phyloP scores from a whole-genome alignment of 805 yeast genomes.

The Blastobotrys attinorum region DNA sequence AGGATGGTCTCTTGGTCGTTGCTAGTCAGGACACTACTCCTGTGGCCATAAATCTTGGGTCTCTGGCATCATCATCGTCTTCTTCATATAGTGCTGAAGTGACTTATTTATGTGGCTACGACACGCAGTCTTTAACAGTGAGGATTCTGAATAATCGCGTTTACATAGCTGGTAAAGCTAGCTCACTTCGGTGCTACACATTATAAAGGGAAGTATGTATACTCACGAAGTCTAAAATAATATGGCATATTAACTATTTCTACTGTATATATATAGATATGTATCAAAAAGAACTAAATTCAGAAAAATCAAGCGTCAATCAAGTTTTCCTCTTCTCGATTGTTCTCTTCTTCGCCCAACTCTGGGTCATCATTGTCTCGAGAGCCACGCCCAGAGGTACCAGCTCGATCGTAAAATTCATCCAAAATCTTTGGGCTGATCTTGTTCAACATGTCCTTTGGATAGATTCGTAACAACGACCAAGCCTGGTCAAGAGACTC shows the following conservation, averaged over 20 bases:
- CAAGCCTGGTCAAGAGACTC: conserved; percentile 98
- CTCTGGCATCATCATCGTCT: too few species aligned
- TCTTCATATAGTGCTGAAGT: too few species aligned
- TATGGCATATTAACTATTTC: background rate
- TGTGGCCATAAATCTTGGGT: too few species aligned
- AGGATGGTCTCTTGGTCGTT: too few species aligned
- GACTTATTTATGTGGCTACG: background rate
- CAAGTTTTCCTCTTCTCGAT: conserved; percentile 27
- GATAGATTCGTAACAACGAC: conserved; percentile 96
- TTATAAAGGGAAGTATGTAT: too few species aligned
- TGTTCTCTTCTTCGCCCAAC: conserved; percentile 29
- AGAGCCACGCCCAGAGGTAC: conserved; percentile 16
- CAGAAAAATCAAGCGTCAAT: conserved; percentile 29
- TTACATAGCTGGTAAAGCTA: background rate
- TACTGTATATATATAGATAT: background rate
- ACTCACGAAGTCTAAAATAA: background rate
- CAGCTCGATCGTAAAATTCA: conserved; percentile 86
- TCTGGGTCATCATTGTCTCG: conserved; percentile 40
- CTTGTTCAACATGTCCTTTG: conserved; percentile 97
- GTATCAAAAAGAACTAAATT: background rate
- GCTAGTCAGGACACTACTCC: too few species aligned
- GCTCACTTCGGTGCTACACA: too few species aligned
- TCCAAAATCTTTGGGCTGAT: conserved; percentile 93
- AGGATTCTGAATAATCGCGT: background rate
- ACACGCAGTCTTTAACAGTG: background rate